These are phyloP conservation scores for Wickerhamomyces canadensis DNA, from an alignment of 805 yeast species.

Conservation along the genomic window DNA sequence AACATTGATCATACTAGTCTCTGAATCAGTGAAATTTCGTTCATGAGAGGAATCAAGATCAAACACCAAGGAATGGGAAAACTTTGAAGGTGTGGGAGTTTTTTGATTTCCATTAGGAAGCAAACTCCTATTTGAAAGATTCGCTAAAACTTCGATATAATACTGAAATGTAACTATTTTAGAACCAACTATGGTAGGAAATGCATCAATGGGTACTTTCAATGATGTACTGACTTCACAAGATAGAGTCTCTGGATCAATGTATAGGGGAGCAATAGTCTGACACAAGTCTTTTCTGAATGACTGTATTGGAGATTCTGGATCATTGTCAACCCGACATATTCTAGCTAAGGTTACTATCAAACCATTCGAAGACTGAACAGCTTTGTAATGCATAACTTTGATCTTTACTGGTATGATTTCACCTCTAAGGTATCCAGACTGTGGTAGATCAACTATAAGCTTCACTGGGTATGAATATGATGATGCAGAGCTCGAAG, in stretches of 20 bases:
- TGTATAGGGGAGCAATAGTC: constrained; percentile 65
- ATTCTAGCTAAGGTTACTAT: constrained; percentile 77
- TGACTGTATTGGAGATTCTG: constrained; percentile 44
- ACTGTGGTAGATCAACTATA: constrained; percentile 43
- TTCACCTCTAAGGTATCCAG: constrained; percentile 81
- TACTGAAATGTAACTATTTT: constrained; percentile 76
- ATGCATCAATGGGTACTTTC: constrained; percentile 76
- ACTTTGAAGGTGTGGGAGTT: constrained; percentile 15
- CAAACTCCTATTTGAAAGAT: constrained; percentile 57
- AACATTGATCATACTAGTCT: constrained; percentile 58
- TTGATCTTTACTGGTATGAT: constrained; percentile 63
- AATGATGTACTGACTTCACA: constrained; percentile 57
- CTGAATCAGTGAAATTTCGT: constrained; percentile 14
- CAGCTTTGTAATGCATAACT: constrained; percentile 63
- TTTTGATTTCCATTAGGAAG: constrained; percentile 23
- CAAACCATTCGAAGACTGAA: constrained; percentile 66
- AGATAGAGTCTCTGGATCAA: constrained; percentile 59
- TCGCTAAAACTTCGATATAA: constrained; percentile 77
- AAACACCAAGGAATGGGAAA: constrained; percentile 21
- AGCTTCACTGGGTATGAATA: constrained; percentile 29
- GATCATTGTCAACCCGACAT: constrained; percentile 60
- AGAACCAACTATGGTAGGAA: constrained; percentile 75
- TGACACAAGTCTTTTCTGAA: constrained; percentile 83
- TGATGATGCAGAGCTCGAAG: background rate
- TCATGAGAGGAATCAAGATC: constrained; percentile 21